These are phyloP conservation scores for Lepidopterella palustris DNA, from an alignment of 495 filamentous ascomycete genomes.

Conservation along the genomic window DNA sequence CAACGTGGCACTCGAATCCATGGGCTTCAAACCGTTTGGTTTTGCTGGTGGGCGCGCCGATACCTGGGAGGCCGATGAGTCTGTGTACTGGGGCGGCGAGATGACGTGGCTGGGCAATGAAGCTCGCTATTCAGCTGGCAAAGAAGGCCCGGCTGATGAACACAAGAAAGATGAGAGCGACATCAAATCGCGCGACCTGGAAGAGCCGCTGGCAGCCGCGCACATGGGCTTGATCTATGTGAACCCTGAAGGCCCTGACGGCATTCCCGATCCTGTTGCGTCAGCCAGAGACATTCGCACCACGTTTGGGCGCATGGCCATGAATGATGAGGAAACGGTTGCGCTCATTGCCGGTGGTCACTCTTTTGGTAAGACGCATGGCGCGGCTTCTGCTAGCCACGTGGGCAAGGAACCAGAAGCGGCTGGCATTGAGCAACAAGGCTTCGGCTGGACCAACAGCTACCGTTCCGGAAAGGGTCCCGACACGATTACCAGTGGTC, in stretches of 20 bases:
- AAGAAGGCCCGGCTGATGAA: conserved; percentile 42
- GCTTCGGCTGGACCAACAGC: conserved; percentile 59
- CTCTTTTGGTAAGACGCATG: conserved; percentile 70
- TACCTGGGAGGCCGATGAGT: conserved; percentile 64
- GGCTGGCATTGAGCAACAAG: conserved; percentile 54
- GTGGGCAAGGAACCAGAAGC: conserved; percentile 59
- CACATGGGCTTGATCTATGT: conserved; percentile 75
- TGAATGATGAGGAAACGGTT: conserved; percentile 72
- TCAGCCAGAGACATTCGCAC: conserved; percentile 61
- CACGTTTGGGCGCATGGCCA: conserved; percentile 69
- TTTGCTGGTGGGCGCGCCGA: conserved; percentile 64
- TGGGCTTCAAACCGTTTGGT: conserved; percentile 67
- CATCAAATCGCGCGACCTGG: conserved; percentile 55
- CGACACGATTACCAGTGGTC: conserved; percentile 63
- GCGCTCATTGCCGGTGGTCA: conserved; percentile 70
- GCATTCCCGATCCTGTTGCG: conserved; percentile 58
- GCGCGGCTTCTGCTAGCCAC: conserved; percentile 52
- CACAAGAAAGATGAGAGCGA: conserved; percentile 43
- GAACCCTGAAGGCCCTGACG: conserved; percentile 70
- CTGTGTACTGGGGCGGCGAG: conserved; percentile 69
- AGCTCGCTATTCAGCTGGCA: conserved; percentile 52
- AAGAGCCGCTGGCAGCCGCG: conserved; percentile 56
- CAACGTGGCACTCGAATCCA: conserved; percentile 68
- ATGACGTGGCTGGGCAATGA: conserved; percentile 65
- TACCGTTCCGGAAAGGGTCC: conserved; percentile 54